Evolutionary conservation across 176 grass and related monocot species (phyloP), one percentile per base, ranked within the genome.

Genomic region (Calamus simplicifolius): DNA sequence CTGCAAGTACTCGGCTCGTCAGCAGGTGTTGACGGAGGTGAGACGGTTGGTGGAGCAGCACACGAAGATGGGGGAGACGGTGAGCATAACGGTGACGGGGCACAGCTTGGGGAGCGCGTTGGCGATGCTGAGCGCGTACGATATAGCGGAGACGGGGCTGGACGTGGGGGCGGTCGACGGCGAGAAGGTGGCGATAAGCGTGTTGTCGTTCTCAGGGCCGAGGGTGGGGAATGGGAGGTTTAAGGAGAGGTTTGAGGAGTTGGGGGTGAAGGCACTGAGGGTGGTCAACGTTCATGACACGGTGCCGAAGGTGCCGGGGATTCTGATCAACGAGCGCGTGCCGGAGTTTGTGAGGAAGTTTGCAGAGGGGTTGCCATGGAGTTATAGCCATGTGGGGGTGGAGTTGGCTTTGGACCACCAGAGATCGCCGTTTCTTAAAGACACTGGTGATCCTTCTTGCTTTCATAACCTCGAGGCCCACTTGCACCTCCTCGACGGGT

Each of bases 51-150:
- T 88, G 7, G 54, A 18, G 6, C 58, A 63, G 3, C 77, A 85
- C 64, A 4, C 66, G 0, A 63, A 10, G 50, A n/a, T 3, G 1
- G 91, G 83, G 0, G 92, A 96, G 78, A 75, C 82, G 43, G 71
- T 90, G 19, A 96, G 86, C 83, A 50, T 96, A 31, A 70, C 65
- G 7, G 64, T 88, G 5, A 90, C 74, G 0, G 92, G 86, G 5
- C 91, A 96, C 92, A 90, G 86, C 75, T 68, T 96, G 29, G 92
- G 92, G 56, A 87, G 86, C 68, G 84, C 92, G 1, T 77, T 96
- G 4, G 91, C 91, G 59, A 69, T 70, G 49, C 61, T 90, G 15
- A 85, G 77, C 70, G 86, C 86, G 27, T 96, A 88, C 66, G 91
- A 96, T 77, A 61, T 96, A 25, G 91, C 91, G 14, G 91, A 96